Evolutionary conservation across 2,329 filamentous ascomycete species (phyloP).

Genomic region (Calonectria henricotiae): DNA sequence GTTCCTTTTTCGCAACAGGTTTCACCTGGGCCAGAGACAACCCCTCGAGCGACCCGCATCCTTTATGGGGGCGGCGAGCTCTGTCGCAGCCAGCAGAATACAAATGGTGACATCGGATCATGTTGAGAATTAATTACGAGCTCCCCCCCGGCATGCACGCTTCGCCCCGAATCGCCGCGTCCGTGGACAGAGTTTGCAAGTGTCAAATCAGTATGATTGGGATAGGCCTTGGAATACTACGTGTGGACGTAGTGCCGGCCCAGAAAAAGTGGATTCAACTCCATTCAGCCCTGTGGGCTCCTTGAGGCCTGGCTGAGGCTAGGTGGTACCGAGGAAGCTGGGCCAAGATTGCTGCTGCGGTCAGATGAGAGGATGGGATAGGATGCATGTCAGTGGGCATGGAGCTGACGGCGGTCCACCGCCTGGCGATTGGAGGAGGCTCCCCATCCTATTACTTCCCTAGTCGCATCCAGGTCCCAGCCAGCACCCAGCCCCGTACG

Average conservation of each 20-base stretch:
- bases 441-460: conserved; percentile 38
- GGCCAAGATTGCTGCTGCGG: conserved; percentile 18
- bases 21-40: conserved; percentile 12
- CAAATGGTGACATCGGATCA: conserved; percentile 18
- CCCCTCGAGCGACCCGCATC: neutral
- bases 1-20: conserved; percentile 23
- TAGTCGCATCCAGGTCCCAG: conserved; percentile 47
- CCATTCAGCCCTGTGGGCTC: conserved; percentile 50
- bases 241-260: conserved; percentile 13
- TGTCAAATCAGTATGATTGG: conserved; percentile 23
- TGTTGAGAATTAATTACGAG: conserved; percentile 19
- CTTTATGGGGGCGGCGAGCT: neutral
- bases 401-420: conserved; percentile 46
- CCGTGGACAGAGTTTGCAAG: conserved; percentile 29
- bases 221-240: conserved; percentile 13
- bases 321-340: conserved; percentile 18
- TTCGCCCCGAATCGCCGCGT: conserved; percentile 18
- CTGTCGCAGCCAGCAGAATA: neutral
- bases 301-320: conserved; percentile 20
- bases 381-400: conserved; percentile 36
- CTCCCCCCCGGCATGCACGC: conserved; percentile 15
- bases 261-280: conserved; percentile 26
- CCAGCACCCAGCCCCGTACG: conserved; percentile 43
- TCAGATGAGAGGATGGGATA: conserved; percentile 29
- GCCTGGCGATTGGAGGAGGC: conserved; percentile 42